Evolutionary conservation across 768 basidiomycete species (phyloP).

Genomic region (Panaeolus cyanescens): DNA sequence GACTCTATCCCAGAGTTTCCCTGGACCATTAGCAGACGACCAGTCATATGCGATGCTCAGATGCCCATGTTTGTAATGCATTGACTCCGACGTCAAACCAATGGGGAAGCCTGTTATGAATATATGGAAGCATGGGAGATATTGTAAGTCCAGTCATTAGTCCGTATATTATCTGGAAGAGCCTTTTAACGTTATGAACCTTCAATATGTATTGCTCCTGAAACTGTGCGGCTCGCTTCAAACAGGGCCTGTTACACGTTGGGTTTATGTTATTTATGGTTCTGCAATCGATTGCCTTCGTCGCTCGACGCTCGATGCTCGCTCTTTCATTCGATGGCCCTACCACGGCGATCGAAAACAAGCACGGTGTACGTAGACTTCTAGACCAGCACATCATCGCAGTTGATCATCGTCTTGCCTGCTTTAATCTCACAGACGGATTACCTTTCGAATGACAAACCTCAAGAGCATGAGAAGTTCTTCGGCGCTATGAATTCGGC

Average conservation of each 20-base stretch:
- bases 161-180: background rate
- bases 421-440: too few relatives aligned
- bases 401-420: background rate
- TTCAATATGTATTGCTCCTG: too few relatives aligned
- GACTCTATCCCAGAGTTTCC: background rate
- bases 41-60: background rate
- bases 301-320: background rate
- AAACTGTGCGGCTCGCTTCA: background rate
- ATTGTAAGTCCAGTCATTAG: background rate
- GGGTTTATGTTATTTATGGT: background rate
- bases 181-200: background rate
- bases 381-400: background rate
- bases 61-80: background rate
- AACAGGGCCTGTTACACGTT: background rate
- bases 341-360: too few relatives aligned
- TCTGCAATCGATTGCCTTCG: background rate
- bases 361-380: background rate
- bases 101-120: background rate
- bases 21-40: background rate
- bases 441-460: background rate
- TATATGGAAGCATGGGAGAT: background rate
- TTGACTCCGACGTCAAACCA: background rate
- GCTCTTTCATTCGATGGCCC: background rate
- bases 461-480: background rate
- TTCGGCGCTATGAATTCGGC: background rate